Evolutionary conservation across 768 basidiomycete species (phyloP).

Genomic region (Favolaschia claudopus): DNA sequence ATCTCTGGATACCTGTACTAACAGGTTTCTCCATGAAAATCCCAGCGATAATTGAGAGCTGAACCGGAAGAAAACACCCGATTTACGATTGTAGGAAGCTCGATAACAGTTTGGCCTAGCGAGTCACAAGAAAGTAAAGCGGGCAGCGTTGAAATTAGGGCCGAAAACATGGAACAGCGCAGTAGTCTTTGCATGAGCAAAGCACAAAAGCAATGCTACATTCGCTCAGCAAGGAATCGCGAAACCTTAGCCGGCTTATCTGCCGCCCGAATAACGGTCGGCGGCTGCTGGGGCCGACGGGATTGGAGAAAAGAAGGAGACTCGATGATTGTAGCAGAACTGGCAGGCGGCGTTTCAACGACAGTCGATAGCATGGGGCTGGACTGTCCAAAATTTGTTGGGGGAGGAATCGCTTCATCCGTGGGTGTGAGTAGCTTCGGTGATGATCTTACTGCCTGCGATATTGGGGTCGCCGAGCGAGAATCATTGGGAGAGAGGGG

Average conservation of each 20-base stretch:
- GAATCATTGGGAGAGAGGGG: slow-evolving; percentile 18
- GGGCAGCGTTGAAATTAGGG: too few relatives aligned
- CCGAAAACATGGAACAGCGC: too few relatives aligned
- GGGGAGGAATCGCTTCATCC: background rate
- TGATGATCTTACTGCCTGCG: slow-evolving; percentile 39
- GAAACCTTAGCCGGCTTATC: slow-evolving; percentile 26
- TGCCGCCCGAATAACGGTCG: slow-evolving; percentile 18
- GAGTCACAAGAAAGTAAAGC: too few relatives aligned
- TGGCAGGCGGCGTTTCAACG: slow-evolving; percentile 19
- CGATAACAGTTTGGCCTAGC: too few relatives aligned
- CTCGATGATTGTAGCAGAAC: slow-evolving; percentile 38
- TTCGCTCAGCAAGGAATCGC: slow-evolving; percentile 22
- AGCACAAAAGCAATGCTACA: background rate
- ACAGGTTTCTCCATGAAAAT: too few relatives aligned
- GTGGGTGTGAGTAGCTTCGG: slow-evolving; percentile 38
- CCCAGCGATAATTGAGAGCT: too few relatives aligned
- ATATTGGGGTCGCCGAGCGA: slow-evolving; percentile 34
- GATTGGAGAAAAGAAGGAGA: slow-evolving; percentile 47
- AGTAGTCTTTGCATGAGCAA: too few relatives aligned
- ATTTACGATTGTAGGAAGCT: too few relatives aligned
- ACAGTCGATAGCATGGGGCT: slow-evolving; percentile 15
- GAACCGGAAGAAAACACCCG: too few relatives aligned
- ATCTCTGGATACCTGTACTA: too few relatives aligned
- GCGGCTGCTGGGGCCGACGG: slow-evolving; percentile 21
- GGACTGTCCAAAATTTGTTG: too few relatives aligned